These are phyloP conservation scores for Tolypocladium amazonense DNA, from an alignment of 2,329 filamentous ascomycete species.

Conservation along the genomic window DNA sequence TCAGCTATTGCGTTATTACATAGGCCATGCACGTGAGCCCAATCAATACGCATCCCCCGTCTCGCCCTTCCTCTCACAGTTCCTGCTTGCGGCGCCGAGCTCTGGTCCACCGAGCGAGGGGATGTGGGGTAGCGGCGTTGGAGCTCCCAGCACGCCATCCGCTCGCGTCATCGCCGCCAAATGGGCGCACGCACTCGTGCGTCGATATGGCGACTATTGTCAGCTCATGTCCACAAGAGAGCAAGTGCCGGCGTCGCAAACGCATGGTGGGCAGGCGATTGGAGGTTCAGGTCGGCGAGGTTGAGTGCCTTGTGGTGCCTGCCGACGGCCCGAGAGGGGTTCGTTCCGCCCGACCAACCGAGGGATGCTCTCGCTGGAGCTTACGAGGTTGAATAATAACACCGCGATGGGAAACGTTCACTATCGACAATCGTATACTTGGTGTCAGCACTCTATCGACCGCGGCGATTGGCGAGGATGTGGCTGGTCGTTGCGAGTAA, in stretches of 20 bases:
- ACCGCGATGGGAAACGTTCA: background rate
- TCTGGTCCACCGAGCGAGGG: background rate
- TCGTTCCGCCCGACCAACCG: background rate
- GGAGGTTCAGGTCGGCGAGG: background rate
- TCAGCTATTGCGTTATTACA: slow-evolving; percentile 4
- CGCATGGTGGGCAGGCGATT: background rate
- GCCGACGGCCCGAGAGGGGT: background rate
- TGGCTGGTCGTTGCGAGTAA: background rate
- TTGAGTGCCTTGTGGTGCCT: background rate
- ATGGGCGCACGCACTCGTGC: background rate
- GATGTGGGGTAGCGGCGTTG: background rate
- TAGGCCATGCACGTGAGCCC: background rate
- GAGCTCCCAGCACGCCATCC: slow-evolving; percentile 4
- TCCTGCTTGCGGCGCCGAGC: background rate
- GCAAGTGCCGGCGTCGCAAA: background rate
- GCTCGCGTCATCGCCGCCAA: slow-evolving; percentile 2
- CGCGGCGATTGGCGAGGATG: background rate
- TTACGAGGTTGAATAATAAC: background rate
- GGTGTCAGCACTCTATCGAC: background rate
- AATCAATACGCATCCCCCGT: no score
- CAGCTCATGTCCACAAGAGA: background rate
- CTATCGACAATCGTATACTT: background rate
- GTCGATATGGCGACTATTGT: background rate
- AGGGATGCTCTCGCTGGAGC: background rate
- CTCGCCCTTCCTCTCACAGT: background rate